Conservation (phyloP, 2,329 filamentous ascomycete genomes). For the Talaromyces sp. region DNA sequence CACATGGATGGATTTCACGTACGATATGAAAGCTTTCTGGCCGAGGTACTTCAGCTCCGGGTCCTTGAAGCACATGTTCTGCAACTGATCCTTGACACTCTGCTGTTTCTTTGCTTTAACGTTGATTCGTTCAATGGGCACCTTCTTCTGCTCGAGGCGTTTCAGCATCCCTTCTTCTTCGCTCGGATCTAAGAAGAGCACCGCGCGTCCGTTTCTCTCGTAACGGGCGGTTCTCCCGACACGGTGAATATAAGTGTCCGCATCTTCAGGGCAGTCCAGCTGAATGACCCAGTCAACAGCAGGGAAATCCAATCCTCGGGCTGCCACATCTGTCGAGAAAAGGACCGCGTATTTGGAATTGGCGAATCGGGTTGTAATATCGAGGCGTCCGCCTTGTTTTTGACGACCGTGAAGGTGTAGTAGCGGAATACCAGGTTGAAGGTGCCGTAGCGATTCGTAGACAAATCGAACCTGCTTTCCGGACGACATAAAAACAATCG, state of each 20-base stretch:
- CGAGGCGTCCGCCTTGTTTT: slow-evolving; percentile 82
- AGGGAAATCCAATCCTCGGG: slow-evolving; percentile 90
- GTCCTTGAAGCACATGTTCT: slow-evolving; percentile 95
- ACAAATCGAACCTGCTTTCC: slow-evolving; percentile 96
- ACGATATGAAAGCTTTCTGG: slow-evolving; percentile 93
- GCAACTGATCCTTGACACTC: slow-evolving; percentile 77
- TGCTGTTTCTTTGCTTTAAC: slow-evolving; percentile 86
- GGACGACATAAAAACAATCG: slow-evolving; percentile 90
- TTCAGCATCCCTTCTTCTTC: slow-evolving; percentile 91
- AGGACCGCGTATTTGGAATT: slow-evolving; percentile 78
- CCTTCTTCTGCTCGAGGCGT: slow-evolving; percentile 80
- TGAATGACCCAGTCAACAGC: slow-evolving; percentile 99
- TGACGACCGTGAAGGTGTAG: slow-evolving; percentile 92
- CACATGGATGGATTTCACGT: slow-evolving; percentile 77
- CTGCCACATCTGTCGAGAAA: slow-evolving; percentile 93
- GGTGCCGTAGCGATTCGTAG: slow-evolving; percentile 86
- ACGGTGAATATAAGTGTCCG: slow-evolving; percentile 95
- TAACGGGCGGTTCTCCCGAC: slow-evolving; percentile 94
- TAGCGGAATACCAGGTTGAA: slow-evolving; percentile 90
- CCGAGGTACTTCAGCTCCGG: slow-evolving; percentile 90
- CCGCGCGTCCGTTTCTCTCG: slow-evolving; percentile 79
- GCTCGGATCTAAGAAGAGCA: slow-evolving; percentile 86
- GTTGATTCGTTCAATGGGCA: slow-evolving; percentile 82
- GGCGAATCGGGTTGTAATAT: slow-evolving; percentile 82
- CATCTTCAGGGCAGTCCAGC: slow-evolving; percentile 92